phyloP scores from a whole-genome alignment of 305 asterid genomes.

The Ajuga reptans region DNA sequence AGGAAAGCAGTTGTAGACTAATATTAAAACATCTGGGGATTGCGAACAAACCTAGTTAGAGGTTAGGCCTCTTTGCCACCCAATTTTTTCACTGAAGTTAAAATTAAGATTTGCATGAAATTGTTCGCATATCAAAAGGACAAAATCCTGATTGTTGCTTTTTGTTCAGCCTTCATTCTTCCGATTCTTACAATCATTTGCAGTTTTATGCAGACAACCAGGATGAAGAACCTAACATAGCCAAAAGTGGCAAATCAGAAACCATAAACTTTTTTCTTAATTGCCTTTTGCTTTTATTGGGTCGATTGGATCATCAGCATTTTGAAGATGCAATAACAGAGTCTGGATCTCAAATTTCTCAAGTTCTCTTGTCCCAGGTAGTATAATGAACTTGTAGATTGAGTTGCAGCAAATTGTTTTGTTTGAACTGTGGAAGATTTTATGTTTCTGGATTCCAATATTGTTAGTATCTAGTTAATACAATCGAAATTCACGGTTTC shows the following conservation, averaged over 20 bases:
- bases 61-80: constrained; percentile 5
- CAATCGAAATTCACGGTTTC: background rate
- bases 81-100: background rate
- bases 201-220: constrained; percentile 69
- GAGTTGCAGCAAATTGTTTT: background rate
- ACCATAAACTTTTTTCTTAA: constrained; percentile 68
- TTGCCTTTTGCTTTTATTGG: constrained; percentile 75
- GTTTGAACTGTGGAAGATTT: background rate
- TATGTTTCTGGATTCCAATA: background rate
- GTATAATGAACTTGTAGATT: constrained; percentile 19
- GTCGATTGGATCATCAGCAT: constrained; percentile 54
- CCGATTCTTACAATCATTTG: constrained; percentile 26
- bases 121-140: background rate
- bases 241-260: constrained; percentile 49
- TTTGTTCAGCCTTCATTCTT: constrained; percentile 19
- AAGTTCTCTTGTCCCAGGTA: constrained; percentile 78
- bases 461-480: background rate
- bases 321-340: constrained; percentile 53
- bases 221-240: constrained; percentile 40
- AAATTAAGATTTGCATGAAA: constrained; percentile 1
- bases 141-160: background rate
- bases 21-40: background rate
- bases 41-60: constrained; percentile 1
- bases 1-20: background rate
- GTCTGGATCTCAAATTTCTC: constrained; percentile 55